These are phyloP conservation scores for Saccharomyces eubayanus DNA, from an alignment of 805 yeast species.

Conservation along the genomic window DNA sequence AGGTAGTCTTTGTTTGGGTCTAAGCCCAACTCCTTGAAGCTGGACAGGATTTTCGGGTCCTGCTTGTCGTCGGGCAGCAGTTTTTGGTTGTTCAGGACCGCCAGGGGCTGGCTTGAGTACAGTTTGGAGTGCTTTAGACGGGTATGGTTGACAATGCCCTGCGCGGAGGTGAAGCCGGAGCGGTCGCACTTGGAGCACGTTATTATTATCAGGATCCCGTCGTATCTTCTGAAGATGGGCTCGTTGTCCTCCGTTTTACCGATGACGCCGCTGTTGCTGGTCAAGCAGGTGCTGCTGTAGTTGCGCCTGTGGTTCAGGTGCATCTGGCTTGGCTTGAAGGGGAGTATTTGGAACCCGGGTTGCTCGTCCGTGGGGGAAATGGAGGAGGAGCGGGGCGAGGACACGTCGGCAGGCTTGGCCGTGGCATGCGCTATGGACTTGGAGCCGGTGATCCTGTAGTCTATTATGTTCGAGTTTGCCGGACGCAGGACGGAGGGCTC, in stretches of 20 bases:
- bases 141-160: constrained; percentile 72
- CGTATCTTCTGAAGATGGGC: constrained; percentile 58
- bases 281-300: constrained; percentile 33
- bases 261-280: constrained; percentile 42
- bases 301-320: constrained; percentile 27
- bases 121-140: constrained; percentile 67
- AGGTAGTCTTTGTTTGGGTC: constrained; percentile 24
- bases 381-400: background rate
- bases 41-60: constrained; percentile 18
- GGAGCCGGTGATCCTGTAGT: constrained; percentile 2
- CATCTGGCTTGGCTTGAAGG: constrained; percentile 18
- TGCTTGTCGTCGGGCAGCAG: constrained; percentile 32
- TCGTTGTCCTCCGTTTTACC: constrained; percentile 33
- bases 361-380: background rate
- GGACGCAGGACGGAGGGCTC: constrained; percentile 13
- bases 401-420: background rate
- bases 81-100: constrained; percentile 60
- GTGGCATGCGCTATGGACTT: background rate
- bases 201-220: constrained; percentile 60
- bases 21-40: constrained; percentile 20
- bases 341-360: constrained; percentile 6
- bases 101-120: constrained; percentile 63
- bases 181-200: constrained; percentile 62
- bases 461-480: constrained; percentile 14
- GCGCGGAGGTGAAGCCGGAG: constrained; percentile 67